Base-by-base conservation (phyloP, 2,329 filamentous ascomycete species). In the Fusarium transvaalense region DNA sequence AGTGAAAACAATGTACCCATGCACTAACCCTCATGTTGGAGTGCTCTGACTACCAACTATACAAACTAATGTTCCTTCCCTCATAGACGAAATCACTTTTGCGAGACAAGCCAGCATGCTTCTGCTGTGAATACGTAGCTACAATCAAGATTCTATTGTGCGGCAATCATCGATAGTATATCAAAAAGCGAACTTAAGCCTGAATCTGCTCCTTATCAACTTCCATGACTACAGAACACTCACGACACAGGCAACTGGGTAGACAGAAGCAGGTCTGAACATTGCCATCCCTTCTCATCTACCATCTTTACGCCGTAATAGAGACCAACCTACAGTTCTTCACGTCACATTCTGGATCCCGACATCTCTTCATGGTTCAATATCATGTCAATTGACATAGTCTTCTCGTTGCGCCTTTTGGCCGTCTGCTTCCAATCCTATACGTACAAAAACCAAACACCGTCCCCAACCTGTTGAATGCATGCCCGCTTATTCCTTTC, bases 371-470 rank as follows among this genome's bases (percentile, higher is more conserved):
- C 47, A 46, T 65, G 45, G 45, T 54, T 66, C 59, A 61, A 70
- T 55, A 47, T 50, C 47, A 45, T 61, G 35, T 60, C 43, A 67
- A 63, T 59, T 43, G 67, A 62, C 64, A 43, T 68, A 71, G 70
- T 70, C 68, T 73, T 56, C 62, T 68, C 61, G 42, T 48, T 64
- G 50, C 69, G 62, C 66, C 65, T 63, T 61, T 61, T 48, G 38
- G 55, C 51, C 48, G 35, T 55, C 47, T 54, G 51, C 69, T 74
- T 61, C 71, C 62, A 58, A 70, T 65, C 68, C 69, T 71, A 63
- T 73, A 71, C 71, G 64, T 70, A 68, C 65, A 74, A 74, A 50
- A 74, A 66, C 61, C 68, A 71, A 74, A 73, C 71, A 73, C 71
- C 71, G 48, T 58, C 58, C 53, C 60, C 50, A 52, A 61, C 63